A percentile compares a stretch with the other conserved stretches of the same genome.
phyloP scores from a whole-genome alignment of 352 stramenopile genomes.

The Phytopythium delawarense region DNA sequence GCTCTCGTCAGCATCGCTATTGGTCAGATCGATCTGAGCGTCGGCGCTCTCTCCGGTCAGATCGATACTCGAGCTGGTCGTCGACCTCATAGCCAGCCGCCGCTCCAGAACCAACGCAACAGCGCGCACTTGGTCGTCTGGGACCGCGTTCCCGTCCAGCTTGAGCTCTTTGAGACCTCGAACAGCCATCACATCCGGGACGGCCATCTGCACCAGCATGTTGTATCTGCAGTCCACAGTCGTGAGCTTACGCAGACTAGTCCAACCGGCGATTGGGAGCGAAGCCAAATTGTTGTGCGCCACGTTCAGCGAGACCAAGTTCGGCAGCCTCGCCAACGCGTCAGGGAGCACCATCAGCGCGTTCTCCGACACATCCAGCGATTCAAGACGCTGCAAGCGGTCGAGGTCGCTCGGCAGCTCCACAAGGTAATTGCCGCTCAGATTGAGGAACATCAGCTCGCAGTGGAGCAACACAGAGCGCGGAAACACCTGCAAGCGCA shows the following conservation, averaged over 20 bases:
- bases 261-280: conserved; percentile 20
- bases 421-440: conserved; percentile 47
- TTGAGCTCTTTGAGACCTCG: conserved; percentile 13
- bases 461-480: conserved; percentile 25
- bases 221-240: conserved; percentile 46
- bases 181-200: conserved; percentile 3
- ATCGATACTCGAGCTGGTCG: not conserved
- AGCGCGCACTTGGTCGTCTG: conserved; percentile 11
- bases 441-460: conserved; percentile 32
- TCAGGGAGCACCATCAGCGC: conserved; percentile 35
- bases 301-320: conserved; percentile 34
- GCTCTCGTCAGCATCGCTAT: not conserved
- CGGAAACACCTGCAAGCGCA: not conserved
- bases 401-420: conserved; percentile 35
- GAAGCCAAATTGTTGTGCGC: conserved; percentile 58
- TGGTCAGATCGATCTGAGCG: not conserved
- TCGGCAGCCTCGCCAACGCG: conserved; percentile 18
- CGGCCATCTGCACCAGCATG: conserved; percentile 15
- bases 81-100: no score
- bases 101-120: conserved; percentile 6
- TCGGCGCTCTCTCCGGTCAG: not conserved
- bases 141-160: conserved; percentile 22
- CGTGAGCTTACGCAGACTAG: conserved; percentile 23
- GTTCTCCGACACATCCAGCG: conserved; percentile 61
- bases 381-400: conserved; percentile 27